A percentile compares a stretch with the other conserved stretches of the same genome.
Evolutionary conservation across 2,329 filamentous ascomycete species (phyloP).

Genomic region (Grosmannia huntii): DNA sequence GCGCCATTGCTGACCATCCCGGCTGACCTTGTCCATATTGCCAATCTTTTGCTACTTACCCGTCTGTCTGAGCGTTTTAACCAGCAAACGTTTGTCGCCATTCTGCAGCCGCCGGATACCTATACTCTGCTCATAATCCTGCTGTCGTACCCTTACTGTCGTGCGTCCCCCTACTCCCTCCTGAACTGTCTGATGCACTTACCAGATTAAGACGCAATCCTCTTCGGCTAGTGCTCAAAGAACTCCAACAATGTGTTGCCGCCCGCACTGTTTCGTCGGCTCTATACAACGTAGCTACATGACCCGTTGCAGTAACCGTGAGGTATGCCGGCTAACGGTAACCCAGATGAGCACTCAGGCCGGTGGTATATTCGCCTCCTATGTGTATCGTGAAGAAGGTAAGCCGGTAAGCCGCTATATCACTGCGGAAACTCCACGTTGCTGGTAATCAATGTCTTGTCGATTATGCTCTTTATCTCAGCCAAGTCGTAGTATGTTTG

Average conservation of each 20-base stretch:
- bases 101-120: slow-evolving; percentile 33
- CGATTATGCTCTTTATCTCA: slow-evolving; percentile 33
- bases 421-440: slow-evolving; percentile 12
- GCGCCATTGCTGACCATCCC: slow-evolving; percentile 9
- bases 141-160: slow-evolving; percentile 39
- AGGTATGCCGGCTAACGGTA: no score
- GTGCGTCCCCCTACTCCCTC: neutral
- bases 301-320: no score
- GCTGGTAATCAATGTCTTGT: slow-evolving; percentile 26
- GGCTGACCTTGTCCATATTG: slow-evolving; percentile 32
- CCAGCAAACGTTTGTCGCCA: slow-evolving; percentile 31
- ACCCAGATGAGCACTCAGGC: slow-evolving; percentile 23
- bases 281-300: slow-evolving; percentile 9
- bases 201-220: slow-evolving; percentile 32
- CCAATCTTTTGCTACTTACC: slow-evolving; percentile 32
- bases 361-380: slow-evolving; percentile 20
- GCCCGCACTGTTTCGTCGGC: slow-evolving; percentile 7
- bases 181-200: slow-evolving; percentile 5
- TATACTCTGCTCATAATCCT: slow-evolving; percentile 36
- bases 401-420: slow-evolving; percentile 13
- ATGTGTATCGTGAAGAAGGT: slow-evolving; percentile 23
- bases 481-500: slow-evolving; percentile 39
- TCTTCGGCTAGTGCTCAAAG: slow-evolving; percentile 45
- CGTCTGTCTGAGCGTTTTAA: slow-evolving; percentile 36
- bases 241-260: slow-evolving; percentile 27